Percentiles rank a stretch among this genome's conserved stretches.
phyloP scores from a whole-genome alignment of 495 filamentous ascomycete species.

The Aspergillus kassunensis region DNA sequence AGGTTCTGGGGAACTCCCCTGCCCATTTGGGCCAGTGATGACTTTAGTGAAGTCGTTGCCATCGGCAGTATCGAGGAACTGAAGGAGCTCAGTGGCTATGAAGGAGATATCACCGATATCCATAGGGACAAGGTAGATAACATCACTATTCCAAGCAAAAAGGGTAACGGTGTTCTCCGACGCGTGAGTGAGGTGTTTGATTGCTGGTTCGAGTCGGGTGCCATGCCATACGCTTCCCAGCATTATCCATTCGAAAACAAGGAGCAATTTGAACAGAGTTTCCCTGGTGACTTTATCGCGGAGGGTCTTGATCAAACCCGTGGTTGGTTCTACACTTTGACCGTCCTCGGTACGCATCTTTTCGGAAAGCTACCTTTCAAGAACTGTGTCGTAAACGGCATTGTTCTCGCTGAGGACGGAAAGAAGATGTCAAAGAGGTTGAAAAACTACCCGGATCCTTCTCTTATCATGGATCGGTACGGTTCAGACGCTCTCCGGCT shows the following conservation, averaged over 20 bases:
- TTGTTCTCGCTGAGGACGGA: constrained; percentile 91
- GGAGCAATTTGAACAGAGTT: constrained; percentile 74
- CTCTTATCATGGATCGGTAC: constrained; percentile 78
- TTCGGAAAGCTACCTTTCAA: constrained; percentile 88
- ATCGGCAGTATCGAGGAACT: constrained; percentile 84
- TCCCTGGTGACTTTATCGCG: constrained; percentile 95
- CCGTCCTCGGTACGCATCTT: constrained; percentile 85
- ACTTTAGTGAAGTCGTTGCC: constrained; percentile 81
- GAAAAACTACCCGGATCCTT: constrained; percentile 95
- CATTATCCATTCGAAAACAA: constrained; percentile 96
- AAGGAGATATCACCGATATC: constrained; percentile 82
- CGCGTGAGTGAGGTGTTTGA: constrained; percentile 93
- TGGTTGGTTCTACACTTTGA: constrained; percentile 96
- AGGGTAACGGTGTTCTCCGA: constrained; percentile 79
- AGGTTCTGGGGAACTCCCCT: constrained; percentile 97
- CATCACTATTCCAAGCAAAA: constrained; percentile 92
- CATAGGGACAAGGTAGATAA: constrained; percentile 94
- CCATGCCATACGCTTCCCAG: constrained; percentile 91
- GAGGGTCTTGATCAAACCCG: constrained; percentile 93
- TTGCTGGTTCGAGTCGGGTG: constrained; percentile 93
- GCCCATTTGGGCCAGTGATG: constrained; percentile 88
- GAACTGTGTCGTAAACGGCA: constrained; percentile 96
- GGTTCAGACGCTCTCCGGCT: constrained; percentile 91
- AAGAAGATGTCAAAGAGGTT: constrained; percentile 99
- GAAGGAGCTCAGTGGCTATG: constrained; percentile 78